Base-by-base conservation (phyloP, 2,329 filamentous ascomycete genomes). In the Ophiostoma ips region DNA sequence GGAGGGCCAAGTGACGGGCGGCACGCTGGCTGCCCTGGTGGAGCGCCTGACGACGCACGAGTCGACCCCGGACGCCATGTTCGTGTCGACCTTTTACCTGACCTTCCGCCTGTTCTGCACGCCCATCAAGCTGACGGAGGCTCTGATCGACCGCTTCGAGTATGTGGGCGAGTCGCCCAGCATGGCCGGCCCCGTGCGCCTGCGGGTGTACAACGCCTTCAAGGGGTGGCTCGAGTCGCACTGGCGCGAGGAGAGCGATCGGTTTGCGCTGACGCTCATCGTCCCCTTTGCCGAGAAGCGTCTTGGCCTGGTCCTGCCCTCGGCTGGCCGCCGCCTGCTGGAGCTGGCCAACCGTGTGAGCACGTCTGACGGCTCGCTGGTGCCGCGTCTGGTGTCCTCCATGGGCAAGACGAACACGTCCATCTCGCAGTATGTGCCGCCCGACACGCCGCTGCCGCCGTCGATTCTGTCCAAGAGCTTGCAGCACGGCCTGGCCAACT, bases 181-280 rank as follows among this genome's bases (percentile, higher is more conserved):
- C 52, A 77, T 89, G 55, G 81, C 88, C 19, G 77, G 74, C 3
- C 87, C 90, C 0, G 90, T 96, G 19, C 81, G 89, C 47, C 71
- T 98, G 45, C 80, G 92, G 48, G 87, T 96, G 1, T 96, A 94
- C 70, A 96, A 98, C 62, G 83, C 88, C 51, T 87, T 98, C 73
- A 98, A 98, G 66, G 85, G 86, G 38, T 98, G 92, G 92, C 71
- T 98, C 18, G 92, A 96, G 68, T 92, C 85, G 7, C 88, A 98
- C 65, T 98, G 92, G 90, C 80, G 84, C 45, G 79, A 87, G 55
- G 79, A 87, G 52, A 80, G 81, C 11, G 92, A 98, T 62, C 77
- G 78, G 49, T 75, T 79, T 12, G 87, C 89, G 1, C 71, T 98
- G 9, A 71, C 75, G 1, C 70, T 84, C 46, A 94, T 98, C 55